Evolutionary conservation across 2,329 filamentous ascomycete genomes (phyloP).

Genomic region (Scytalidium sp.): DNA sequence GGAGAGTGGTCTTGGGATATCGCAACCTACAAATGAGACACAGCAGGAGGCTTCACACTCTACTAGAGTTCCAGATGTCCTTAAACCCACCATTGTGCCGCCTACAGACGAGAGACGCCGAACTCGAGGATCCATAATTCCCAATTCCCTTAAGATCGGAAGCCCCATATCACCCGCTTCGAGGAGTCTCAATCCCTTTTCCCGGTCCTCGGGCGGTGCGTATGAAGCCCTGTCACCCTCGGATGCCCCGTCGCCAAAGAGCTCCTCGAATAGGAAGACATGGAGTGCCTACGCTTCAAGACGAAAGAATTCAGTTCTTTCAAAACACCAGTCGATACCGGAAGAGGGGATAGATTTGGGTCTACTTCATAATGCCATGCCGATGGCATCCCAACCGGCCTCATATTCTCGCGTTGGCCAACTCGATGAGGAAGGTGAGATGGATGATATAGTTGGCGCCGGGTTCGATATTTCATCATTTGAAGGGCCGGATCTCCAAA

Average conservation of each 20-base stretch:
- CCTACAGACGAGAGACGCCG: slow-evolving; percentile 3
- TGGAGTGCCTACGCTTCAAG: slow-evolving; percentile 14
- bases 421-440: slow-evolving; percentile 15
- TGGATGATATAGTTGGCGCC: slow-evolving; percentile 3
- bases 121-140: slow-evolving; percentile 10
- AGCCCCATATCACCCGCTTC: slow-evolving; percentile 14
- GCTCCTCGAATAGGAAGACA: slow-evolving; percentile 8
- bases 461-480: slow-evolving; percentile 25
- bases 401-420: slow-evolving; percentile 16
- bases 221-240: slow-evolving; percentile 16
- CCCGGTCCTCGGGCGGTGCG: slow-evolving; percentile 7
- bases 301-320: slow-evolving; percentile 16
- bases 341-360: slow-evolving; percentile 26
- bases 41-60: slow-evolving; percentile 8
- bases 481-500: slow-evolving; percentile 18
- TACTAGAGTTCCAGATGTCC: background rate
- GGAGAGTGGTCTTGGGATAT: slow-evolving; percentile 7
- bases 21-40: background rate
- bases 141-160: slow-evolving; percentile 16
- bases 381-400: slow-evolving; percentile 13
- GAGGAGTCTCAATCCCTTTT: slow-evolving; percentile 16
- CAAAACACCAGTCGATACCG: slow-evolving; percentile 17
- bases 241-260: slow-evolving; percentile 9
- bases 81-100: background rate
- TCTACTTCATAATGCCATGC: slow-evolving; percentile 20